Percentiles rank a stretch among this genome's conserved stretches.
phyloP scores from a whole-genome alignment of 257 asterid genomes.

The Solanum virginianum region DNA sequence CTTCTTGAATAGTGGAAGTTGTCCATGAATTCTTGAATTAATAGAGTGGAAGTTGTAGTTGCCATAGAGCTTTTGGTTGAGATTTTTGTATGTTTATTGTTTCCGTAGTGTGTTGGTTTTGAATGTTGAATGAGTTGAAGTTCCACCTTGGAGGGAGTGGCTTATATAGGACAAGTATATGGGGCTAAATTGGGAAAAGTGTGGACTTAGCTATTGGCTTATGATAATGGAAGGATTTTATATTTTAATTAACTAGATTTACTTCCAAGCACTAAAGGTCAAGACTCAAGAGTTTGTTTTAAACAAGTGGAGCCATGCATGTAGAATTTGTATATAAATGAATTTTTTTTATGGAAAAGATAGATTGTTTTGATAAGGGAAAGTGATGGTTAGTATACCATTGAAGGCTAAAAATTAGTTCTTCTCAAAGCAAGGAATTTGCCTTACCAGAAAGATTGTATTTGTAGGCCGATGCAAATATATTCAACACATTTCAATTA shows the following conservation, averaged over 20 bases:
- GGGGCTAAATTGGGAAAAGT: background rate
- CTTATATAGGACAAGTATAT: background rate
- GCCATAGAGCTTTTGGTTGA: background rate
- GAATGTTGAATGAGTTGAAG: background rate
- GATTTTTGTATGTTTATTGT: background rate
- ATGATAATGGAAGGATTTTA: background rate
- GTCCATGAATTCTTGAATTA: background rate
- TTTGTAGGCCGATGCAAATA: too few relatives aligned
- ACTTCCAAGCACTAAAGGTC: background rate
- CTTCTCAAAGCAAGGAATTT: too few relatives aligned
- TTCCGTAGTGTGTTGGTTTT: background rate
- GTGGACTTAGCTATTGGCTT: background rate
- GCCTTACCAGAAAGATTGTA: too few relatives aligned
- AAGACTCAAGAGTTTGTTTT: background rate
- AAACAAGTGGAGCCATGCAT: background rate
- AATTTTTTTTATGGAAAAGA: background rate
- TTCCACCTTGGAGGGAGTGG: background rate
- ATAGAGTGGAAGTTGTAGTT: background rate
- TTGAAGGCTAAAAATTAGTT: background rate
- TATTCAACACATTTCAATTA: too few relatives aligned
- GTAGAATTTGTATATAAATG: background rate
- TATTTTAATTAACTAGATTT: background rate
- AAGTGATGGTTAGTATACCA: background rate
- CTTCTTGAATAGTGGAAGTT: background rate
- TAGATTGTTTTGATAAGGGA: background rate